A percentile compares a stretch with the other conserved stretches of the same genome.
phyloP scores from a whole-genome alignment of 495 filamentous ascomycete species.

The Xylaria intraflava region DNA sequence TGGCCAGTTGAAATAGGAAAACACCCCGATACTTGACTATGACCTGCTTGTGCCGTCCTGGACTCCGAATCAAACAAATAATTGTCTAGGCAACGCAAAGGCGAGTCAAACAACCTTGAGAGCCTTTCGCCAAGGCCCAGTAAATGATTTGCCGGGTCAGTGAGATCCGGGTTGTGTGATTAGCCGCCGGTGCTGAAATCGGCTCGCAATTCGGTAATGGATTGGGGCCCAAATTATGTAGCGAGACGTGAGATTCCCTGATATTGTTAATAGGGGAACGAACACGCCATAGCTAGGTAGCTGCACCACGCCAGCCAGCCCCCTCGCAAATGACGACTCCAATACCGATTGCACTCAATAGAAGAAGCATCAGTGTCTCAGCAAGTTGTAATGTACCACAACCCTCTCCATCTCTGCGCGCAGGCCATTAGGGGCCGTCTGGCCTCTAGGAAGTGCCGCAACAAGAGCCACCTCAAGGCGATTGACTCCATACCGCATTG shows the following conservation, averaged over 20 bases:
- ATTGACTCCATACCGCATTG: constrained; percentile 55
- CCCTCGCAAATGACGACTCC: background rate
- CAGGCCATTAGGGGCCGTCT: constrained; percentile 47
- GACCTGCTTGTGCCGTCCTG: background rate
- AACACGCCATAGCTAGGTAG: background rate
- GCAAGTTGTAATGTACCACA: constrained; percentile 53
- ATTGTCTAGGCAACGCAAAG: background rate
- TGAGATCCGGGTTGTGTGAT: background rate
- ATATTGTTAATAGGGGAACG: background rate
- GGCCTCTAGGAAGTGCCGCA: constrained; percentile 53
- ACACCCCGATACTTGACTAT: background rate
- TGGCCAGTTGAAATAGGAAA: no score
- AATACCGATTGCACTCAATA: background rate
- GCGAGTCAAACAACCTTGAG: background rate
- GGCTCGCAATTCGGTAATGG: background rate
- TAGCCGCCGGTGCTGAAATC: background rate
- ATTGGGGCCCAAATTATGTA: background rate
- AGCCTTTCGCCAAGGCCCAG: background rate
- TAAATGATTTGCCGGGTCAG: background rate
- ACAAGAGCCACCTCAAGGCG: constrained; percentile 60
- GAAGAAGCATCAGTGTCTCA: constrained; percentile 15
- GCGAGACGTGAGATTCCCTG: background rate
- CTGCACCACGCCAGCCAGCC: background rate
- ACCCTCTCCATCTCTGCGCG: constrained; percentile 64
- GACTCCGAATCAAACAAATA: constrained; percentile 7